Base-by-base conservation (phyloP, 805 yeast genomes). In the Saturnispora zaruensis region DNA sequence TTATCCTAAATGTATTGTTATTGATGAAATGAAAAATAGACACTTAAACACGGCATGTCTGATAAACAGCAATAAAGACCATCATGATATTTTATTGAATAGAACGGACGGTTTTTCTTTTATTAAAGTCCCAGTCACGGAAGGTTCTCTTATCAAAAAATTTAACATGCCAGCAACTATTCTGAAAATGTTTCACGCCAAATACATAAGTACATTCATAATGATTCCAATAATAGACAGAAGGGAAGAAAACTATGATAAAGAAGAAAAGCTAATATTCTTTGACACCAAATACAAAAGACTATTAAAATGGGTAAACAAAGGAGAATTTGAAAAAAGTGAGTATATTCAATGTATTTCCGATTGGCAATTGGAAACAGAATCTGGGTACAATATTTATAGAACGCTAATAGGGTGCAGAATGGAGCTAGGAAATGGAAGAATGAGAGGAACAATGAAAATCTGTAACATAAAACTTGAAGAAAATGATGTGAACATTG, bases 371-470 rank as follows among this genome's bases (percentile, higher is more conserved):
- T 57, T 69, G 58, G 13, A 53, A 51, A 51, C 49, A 54, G 26
- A 44, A 30, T 30, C 55, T 47, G 26, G 53, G 41, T 6, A 55
- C 55, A 32, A 50, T 50, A 6, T 64, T 59, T 41, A 51, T 57
- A 41, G 66, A 64, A 41, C 70, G 7, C 51, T 70, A 8, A 49
- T 71, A 21, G 74, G 74, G 1, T 69, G 72, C 50, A 49, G 48
- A 5, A 30, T 21, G 1, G 32, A 48, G 11, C 45, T 47, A 25
- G 55, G 53, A 3, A 34, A 52, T 21, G 40, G 24, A 11, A 13
- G 6, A n/a, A 21, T 16, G 18, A 33, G 52, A n/a, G 67, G 68
- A 0, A 16, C 53, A 1, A 55, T 67, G 6, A 62, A 61, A 46
- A 57, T 66, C 6, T 55, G 66, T 7, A 67, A 64, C 36, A 26